A percentile compares a stretch with the other conserved stretches of the same genome.
Conservation (phyloP, 768 basidiomycete species). For the Botryobasidium botryosum region DNA sequence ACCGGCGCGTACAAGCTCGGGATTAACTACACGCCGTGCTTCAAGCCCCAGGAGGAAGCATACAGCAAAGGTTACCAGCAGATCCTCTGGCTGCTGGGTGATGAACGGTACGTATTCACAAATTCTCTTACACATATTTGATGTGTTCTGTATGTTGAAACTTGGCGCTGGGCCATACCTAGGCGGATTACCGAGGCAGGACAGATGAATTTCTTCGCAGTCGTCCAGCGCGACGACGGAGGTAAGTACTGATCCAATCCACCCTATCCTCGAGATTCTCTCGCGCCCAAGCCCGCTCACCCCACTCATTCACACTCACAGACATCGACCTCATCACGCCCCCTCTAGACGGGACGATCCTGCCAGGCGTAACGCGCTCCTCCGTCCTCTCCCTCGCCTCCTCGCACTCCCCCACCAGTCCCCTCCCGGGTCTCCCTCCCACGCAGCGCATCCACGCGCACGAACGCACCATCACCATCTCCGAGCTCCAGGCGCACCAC, state of each 20-base stretch:
- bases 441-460: constrained; percentile 30
- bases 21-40: constrained; percentile 76
- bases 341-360: constrained; percentile 27
- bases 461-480: constrained; percentile 62
- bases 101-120: constrained; percentile 15
- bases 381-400: constrained; percentile 23
- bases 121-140: no score
- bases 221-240: constrained; percentile 53
- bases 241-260: constrained; percentile 22
- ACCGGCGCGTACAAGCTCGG: constrained; percentile 82
- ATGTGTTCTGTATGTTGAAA: no score
- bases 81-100: constrained; percentile 78
- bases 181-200: constrained; percentile 43
- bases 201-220: constrained; percentile 85
- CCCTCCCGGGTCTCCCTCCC: constrained; percentile 34
- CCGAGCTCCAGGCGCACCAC: constrained; percentile 41
- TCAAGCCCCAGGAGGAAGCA: constrained; percentile 69
- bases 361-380: constrained; percentile 30
- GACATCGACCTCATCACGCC: constrained; percentile 25
- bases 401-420: constrained; percentile 1
- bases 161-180: no score
- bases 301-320: constrained; percentile 8
- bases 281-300: background rate
- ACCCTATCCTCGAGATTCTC: background rate
- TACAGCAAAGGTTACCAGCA: constrained; percentile 65